phyloP scores from a whole-genome alignment of 1,139 yeast species.

The Pichia sp. region DNA sequence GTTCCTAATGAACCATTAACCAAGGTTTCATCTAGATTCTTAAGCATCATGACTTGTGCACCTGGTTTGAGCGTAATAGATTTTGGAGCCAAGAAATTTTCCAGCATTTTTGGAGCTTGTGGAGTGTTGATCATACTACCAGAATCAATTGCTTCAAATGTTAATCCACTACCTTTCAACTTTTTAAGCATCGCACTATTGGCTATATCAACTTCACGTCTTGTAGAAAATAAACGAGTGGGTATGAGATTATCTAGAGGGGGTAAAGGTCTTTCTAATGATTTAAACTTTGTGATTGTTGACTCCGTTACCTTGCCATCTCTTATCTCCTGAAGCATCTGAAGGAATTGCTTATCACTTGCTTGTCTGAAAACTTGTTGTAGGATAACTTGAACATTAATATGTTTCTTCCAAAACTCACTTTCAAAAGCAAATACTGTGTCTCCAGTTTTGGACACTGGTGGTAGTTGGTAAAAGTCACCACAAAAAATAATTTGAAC shows the following conservation, averaged over 20 bases:
- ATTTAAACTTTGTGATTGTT: conserved; percentile 49
- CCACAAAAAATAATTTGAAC: conserved; percentile 82
- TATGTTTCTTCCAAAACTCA: conserved; percentile 59
- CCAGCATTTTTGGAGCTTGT: conserved; percentile 39
- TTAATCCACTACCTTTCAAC: conserved; percentile 43
- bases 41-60: conserved; percentile 95
- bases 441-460: conserved; percentile 45
- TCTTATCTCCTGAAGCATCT: conserved; percentile 85
- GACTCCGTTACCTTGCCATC: conserved; percentile 55
- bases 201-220: conserved; percentile 78
- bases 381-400: conserved; percentile 61
- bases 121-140: conserved; percentile 47
- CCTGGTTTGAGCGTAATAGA: conserved; percentile 60
- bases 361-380: conserved; percentile 86
- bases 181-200: conserved; percentile 49
- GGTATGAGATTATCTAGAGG: conserved; percentile 71
- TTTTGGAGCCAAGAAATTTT: conserved; percentile 69
- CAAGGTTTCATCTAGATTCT: conserved; percentile 76
- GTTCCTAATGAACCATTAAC: conserved; percentile 93
- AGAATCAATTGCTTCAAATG: conserved; percentile 55
- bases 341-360: conserved; percentile 70
- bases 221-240: conserved; percentile 79
- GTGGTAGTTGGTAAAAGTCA: conserved; percentile 88
- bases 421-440: conserved; percentile 73
- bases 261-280: conserved; percentile 48